Evolutionary conservation across 345 rosid species (phyloP).

Genomic region (Ceriops zippeliana): DNA sequence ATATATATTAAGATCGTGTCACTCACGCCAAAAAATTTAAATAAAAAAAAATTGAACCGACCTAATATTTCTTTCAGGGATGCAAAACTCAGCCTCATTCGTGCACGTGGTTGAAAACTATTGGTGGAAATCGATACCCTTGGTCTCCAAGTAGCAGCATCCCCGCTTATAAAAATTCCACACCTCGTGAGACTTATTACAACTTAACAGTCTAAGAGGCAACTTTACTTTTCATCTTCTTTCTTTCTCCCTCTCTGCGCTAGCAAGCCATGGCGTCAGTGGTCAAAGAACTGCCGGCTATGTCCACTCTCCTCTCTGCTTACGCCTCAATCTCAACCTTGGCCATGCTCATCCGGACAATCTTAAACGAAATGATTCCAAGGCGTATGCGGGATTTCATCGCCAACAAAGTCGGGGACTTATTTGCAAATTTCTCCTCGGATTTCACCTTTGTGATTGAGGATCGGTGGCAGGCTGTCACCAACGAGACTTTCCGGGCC

Average conservation of each 20-base stretch:
- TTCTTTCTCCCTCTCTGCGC: neutral
- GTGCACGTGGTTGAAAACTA: too few relatives aligned
- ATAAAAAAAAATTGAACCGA: too few relatives aligned
- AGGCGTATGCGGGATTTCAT: slow-evolving; percentile 14
- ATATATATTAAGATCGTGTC: too few relatives aligned
- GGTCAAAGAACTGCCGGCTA: slow-evolving; percentile 21
- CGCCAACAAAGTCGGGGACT: slow-evolving; percentile 7
- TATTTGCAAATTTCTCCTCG: slow-evolving; percentile 16
- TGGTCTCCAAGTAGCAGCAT: too few relatives aligned
- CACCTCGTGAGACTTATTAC: too few relatives aligned
- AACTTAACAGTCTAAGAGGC: too few relatives aligned
- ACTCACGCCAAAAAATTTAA: too few relatives aligned
- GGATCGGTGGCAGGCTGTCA: slow-evolving; percentile 40
- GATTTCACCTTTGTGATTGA: slow-evolving; percentile 36
- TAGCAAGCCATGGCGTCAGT: slow-evolving; percentile 16
- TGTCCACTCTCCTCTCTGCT: slow-evolving; percentile 27
- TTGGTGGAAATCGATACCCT: too few relatives aligned
- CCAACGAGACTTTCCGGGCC: slow-evolving; percentile 35
- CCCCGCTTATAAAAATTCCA: too few relatives aligned
- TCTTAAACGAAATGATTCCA: slow-evolving; percentile 35
- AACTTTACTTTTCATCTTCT: neutral
- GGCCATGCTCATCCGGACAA: slow-evolving; percentile 31
- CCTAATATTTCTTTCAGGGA: too few relatives aligned
- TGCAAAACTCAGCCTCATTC: too few relatives aligned
- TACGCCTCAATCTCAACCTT: slow-evolving; percentile 32